Percentiles rank a stretch among this genome's conserved stretches.
phyloP scores from a whole-genome alignment of 345 rosid genomes.

The Rhizophora mangle region DNA sequence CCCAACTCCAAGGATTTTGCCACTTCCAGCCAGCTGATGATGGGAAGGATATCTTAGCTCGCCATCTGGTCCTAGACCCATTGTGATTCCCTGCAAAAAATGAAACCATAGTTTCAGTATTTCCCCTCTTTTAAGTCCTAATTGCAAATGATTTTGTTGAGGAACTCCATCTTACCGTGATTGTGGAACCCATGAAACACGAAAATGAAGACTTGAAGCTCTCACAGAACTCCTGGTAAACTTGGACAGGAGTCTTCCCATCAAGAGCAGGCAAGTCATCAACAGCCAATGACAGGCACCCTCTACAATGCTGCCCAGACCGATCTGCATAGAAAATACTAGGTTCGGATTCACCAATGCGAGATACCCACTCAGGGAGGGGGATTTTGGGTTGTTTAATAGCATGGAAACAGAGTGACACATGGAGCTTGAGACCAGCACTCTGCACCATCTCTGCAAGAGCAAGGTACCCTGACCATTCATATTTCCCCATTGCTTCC shows the following conservation, averaged over 20 bases:
- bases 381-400: conserved; percentile 39
- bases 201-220: conserved; percentile 75
- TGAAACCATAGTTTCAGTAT: neutral
- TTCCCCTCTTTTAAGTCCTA: neutral
- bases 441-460: conserved; percentile 76
- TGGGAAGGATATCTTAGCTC: conserved; percentile 84
- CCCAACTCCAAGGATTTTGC: conserved; percentile 52
- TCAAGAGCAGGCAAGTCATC: conserved; percentile 70
- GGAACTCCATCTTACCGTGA: conserved; percentile 47
- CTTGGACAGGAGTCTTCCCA: conserved; percentile 75
- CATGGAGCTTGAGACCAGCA: conserved; percentile 75
- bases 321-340: conserved; percentile 55
- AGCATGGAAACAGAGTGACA: conserved; percentile 70
- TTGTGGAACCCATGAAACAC: conserved; percentile 61
- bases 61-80: conserved; percentile 87
- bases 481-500: conserved; percentile 66
- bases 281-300: conserved; percentile 70
- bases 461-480: conserved; percentile 80
- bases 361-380: conserved; percentile 74
- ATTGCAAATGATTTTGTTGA: neutral
- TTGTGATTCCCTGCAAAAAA: conserved; percentile 63
- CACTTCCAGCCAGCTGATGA: conserved; percentile 22
- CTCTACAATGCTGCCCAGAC: conserved; percentile 51
- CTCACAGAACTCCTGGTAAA: conserved; percentile 62
- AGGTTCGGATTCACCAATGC: conserved; percentile 49